Evolutionary conservation across 441 rosid genomes (phyloP).

Genomic region (Adansonia gregorii): DNA sequence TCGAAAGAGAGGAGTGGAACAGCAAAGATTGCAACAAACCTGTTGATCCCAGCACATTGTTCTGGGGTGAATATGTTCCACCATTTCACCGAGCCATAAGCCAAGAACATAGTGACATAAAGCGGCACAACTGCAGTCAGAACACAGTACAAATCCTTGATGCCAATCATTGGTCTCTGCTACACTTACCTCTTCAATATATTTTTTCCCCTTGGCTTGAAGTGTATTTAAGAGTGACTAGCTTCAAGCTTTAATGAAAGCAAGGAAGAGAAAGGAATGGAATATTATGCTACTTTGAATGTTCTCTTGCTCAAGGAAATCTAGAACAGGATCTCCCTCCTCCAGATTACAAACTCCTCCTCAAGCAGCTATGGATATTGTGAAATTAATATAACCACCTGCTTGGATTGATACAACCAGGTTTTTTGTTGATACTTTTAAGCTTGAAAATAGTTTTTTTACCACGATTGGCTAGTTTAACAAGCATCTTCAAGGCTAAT

Average conservation of each 20-base stretch:
- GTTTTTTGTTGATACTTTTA: neutral
- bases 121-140: slow-evolving; percentile 38
- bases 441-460: neutral
- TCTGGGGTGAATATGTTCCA: slow-evolving; percentile 43
- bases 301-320: neutral
- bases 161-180: slow-evolving; percentile 21
- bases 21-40: slow-evolving; percentile 42
- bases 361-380: neutral
- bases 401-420: neutral
- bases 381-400: too few species aligned
- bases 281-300: neutral
- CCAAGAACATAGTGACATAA: slow-evolving; percentile 43
- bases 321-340: neutral
- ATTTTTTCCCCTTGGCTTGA: slow-evolving; percentile 6
- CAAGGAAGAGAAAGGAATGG: neutral
- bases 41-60: slow-evolving; percentile 42
- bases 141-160: slow-evolving; percentile 34
- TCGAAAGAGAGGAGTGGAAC: slow-evolving; percentile 42
- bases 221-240: neutral
- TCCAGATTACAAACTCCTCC: neutral
- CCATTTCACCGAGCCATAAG: slow-evolving; percentile 41
- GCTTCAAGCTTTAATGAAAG: neutral
- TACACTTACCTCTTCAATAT: slow-evolving; percentile 9
- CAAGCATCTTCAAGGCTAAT: neutral
- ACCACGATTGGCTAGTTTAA: slow-evolving; percentile 6